Percentiles rank a stretch among this genome's conserved stretches.
phyloP scores from a whole-genome alignment of 129 eudicot genomes.

The Arctium lappa region DNA sequence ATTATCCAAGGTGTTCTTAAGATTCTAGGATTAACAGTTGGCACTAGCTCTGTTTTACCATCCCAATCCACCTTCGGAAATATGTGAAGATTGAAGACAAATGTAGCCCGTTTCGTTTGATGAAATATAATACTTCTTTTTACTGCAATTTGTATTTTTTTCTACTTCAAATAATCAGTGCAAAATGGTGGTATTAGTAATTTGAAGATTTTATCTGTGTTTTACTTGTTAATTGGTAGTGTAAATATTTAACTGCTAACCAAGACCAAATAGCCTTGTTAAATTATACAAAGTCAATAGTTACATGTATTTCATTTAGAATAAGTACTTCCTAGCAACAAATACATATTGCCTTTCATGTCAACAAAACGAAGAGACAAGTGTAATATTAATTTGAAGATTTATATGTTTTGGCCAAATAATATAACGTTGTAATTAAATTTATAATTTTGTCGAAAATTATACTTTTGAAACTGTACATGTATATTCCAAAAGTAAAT shows the following conservation, averaged over 20 bases:
- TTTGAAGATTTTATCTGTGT: background rate
- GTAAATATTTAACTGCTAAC: background rate
- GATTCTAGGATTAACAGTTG: too few species aligned
- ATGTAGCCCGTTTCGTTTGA: too few species aligned
- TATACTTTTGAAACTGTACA: background rate
- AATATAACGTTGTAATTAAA: background rate
- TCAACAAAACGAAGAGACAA: background rate
- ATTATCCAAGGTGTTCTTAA: too few species aligned
- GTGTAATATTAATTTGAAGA: background rate
- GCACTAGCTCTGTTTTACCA: too few species aligned
- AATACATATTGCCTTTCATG: background rate
- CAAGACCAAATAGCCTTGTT: background rate
- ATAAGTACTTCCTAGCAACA: background rate
- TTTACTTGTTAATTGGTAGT: background rate
- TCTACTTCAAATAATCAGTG: background rate
- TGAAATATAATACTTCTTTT: background rate
- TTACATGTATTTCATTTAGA: background rate
- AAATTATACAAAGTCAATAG: background rate
- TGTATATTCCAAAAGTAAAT: background rate
- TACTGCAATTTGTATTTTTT: background rate
- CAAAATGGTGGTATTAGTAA: background rate
- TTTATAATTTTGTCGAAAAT: background rate
- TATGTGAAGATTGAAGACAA: too few species aligned
- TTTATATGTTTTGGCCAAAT: background rate
- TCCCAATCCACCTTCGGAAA: too few species aligned